Evolutionary conservation across 441 rosid genomes (phyloP).

Genomic region (Mallotus repandus): DNA sequence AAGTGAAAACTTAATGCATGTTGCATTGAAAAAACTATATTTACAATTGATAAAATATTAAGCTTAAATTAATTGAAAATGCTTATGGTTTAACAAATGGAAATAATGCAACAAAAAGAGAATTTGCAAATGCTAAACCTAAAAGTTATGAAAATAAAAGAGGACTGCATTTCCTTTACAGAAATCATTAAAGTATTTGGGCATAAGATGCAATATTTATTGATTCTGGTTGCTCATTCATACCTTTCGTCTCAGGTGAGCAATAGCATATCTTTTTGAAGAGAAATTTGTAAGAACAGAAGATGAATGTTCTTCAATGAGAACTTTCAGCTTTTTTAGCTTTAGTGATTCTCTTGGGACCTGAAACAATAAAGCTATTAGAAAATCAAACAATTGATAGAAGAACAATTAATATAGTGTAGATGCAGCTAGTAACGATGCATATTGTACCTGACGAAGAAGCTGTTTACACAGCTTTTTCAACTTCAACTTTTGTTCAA

Average conservation of each 20-base stretch:
- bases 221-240: not conserved
- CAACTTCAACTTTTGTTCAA: conserved; percentile 57
- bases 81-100: not conserved
- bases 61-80: not conserved
- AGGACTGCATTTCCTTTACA: too few species aligned
- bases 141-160: not conserved
- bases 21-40: too few species aligned
- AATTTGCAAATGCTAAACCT: too few species aligned
- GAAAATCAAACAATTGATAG: not conserved
- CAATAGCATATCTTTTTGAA: conserved; percentile 63
- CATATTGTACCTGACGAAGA: conserved; percentile 56
- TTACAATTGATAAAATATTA: too few species aligned
- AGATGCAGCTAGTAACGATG: conserved; percentile 3
- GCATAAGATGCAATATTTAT: not conserved
- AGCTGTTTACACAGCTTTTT: conserved; percentile 71
- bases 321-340: conserved; percentile 72
- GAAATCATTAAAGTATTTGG: too few species aligned
- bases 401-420: conserved; percentile 6
- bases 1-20: too few species aligned
- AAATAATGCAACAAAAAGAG: not conserved
- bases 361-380: conserved; percentile 41
- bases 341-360: conserved; percentile 60
- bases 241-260: conserved; percentile 77
- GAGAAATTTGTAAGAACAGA: conserved; percentile 49
- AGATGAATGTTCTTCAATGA: conserved; percentile 59